Conservation (phyloP, 169 alveolate species). For the Ichthyophthirius multifiliis region DNA sequence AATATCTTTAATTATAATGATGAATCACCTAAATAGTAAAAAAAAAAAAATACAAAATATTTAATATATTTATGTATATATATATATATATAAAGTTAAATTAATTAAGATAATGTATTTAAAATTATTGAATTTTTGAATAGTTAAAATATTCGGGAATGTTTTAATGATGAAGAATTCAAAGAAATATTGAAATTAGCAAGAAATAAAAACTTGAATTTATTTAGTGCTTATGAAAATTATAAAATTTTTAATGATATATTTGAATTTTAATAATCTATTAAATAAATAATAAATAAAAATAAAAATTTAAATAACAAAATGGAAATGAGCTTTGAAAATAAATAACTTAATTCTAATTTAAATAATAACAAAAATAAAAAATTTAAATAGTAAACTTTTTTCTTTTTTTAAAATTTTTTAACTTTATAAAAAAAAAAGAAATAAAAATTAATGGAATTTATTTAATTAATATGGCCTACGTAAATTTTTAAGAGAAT, state of each 20-base stretch:
- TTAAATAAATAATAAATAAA: neutral
- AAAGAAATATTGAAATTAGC: neutral
- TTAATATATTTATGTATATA: neutral
- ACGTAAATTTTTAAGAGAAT: neutral
- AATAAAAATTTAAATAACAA: neutral
- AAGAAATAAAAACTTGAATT: neutral
- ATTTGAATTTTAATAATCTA: neutral
- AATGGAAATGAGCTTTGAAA: conserved; percentile 7
- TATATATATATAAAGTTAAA: neutral
- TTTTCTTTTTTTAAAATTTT: neutral
- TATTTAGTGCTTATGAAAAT: neutral
- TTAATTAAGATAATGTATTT: neutral
- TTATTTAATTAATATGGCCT: neutral
- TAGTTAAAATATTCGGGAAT: neutral
- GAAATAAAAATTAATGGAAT: neutral
- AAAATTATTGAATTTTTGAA: neutral
- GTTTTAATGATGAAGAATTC: conserved; percentile 1
- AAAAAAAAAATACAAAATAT: neutral
- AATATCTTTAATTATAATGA: no score
- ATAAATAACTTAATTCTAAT: neutral
- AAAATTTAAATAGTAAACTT: neutral
- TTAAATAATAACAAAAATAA: neutral
- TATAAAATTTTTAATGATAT: neutral
- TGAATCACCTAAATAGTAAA: neutral
- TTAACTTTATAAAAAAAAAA: neutral